Base-by-base conservation (phyloP, 2,329 filamentous ascomycete genomes). In the Penicillium janthinellum region DNA sequence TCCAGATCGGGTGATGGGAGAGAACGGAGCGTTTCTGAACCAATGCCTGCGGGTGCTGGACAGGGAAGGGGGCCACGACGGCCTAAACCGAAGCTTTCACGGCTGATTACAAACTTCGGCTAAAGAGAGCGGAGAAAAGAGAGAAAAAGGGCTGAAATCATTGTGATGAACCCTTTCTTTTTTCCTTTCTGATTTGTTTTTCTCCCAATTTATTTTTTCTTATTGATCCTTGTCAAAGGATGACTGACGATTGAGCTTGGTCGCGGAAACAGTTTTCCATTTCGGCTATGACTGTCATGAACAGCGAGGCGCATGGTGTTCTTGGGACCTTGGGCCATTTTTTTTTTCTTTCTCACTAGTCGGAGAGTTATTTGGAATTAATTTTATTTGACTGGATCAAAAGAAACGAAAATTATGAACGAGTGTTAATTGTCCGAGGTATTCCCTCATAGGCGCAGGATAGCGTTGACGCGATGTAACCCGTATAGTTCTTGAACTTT, bases 81-180 rank as follows among this genome's bases (percentile, higher is more conserved):
- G 44, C 68, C 72, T 35, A 77, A 74, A 51, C 75, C 75, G 15
- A 71, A 74, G 10, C 56, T 77, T 28, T 73, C 75, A 28, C 69
- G 69, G 49, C 57, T 77, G 55, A 70, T 77, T 54, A 77, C 75
- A 28, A 73, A 73, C 55, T 71, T 75, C 48, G 59, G 64, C 34
- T 70, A 64, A 65, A 38, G 48, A 25, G 35, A 12, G 20, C 2
- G 10, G 31, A 8, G 48, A 3, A 14, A 20, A 22, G 11, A 7
- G 2, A 17, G 12, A 22, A 22, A 22, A 12, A 54, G 48, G 48
- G 58, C 44, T 44, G 42, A 51, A 56, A 48, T 56, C 45, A 52
- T 44, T 49, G 25, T 15, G 25, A 52, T 51, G 25, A 5, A 37
- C 25, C 12, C 12, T 50, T 53, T 41, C 34, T 57, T 20, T 17